phyloP scores from a whole-genome alignment of 805 yeast genomes.

The Wickerhamiella sorbophila region DNA sequence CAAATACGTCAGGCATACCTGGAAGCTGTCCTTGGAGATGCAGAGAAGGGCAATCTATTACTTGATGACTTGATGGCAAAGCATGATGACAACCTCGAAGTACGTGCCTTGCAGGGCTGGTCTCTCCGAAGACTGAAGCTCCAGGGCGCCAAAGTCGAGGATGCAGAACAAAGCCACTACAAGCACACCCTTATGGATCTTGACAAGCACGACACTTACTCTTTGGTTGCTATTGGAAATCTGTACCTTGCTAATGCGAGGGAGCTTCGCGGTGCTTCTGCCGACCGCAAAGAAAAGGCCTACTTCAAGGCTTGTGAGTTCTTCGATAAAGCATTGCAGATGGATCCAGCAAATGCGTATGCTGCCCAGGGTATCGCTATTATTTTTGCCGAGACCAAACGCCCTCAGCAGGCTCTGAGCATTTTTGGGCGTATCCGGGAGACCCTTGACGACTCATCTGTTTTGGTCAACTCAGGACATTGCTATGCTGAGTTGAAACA shows the following conservation, averaged over 20 bases:
- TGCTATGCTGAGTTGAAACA: slow-evolving; percentile 72
- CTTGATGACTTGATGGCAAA: slow-evolving; percentile 41
- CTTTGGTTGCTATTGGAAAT: slow-evolving; percentile 80
- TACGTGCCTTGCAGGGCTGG: slow-evolving; percentile 90
- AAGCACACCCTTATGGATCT: slow-evolving; percentile 69
- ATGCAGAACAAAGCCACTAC: slow-evolving; percentile 62
- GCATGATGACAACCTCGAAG: slow-evolving; percentile 54
- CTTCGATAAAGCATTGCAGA: slow-evolving; percentile 70
- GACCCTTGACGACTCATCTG: slow-evolving; percentile 69
- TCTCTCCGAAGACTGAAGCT: slow-evolving; percentile 35
- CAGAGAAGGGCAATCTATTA: slow-evolving; percentile 31
- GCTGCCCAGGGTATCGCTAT: slow-evolving; percentile 98
- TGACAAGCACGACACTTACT: slow-evolving; percentile 75
- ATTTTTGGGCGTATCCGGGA: slow-evolving; percentile 82
- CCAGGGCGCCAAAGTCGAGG: slow-evolving; percentile 29
- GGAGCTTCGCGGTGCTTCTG: slow-evolving; percentile 45
- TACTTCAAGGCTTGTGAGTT: slow-evolving; percentile 85
- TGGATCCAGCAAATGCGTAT: slow-evolving; percentile 75
- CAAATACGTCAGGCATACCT: slow-evolving; percentile 55
- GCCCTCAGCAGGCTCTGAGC: slow-evolving; percentile 58
- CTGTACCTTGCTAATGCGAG: slow-evolving; percentile 68
- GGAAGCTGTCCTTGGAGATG: slow-evolving; percentile 32
- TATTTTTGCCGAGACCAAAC: slow-evolving; percentile 70
- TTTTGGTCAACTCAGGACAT: slow-evolving; percentile 78
- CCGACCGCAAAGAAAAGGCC: slow-evolving; percentile 52